Evolutionary conservation across 257 asterid species (phyloP), one percentile per base, ranked within the genome.

Genomic region (Rauvolfia tetraphylla): DNA sequence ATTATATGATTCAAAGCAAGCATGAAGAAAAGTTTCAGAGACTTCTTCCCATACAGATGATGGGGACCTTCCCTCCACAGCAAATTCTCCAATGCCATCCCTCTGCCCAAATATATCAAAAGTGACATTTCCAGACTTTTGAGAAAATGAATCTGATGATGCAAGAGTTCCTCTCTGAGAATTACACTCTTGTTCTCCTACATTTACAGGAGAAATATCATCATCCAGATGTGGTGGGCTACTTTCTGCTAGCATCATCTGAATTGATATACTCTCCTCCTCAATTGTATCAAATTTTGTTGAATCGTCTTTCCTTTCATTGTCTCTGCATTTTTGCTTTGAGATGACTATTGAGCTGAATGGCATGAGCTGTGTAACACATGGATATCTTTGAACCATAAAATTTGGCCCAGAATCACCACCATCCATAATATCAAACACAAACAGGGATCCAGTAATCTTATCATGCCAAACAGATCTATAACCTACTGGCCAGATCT

Each of bases 401-500:
- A 89, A 95, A 71, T 83, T 79, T 70, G 98, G 98, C 71, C 99
- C 98, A 73, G 76, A 74, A 78, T 91, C 92, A 72, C 97, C 98
- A 49, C 98, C 99, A 82, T 93, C 96, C 74, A 86, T 83, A 75
- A 95, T 86, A 76, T 87, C 97, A 83, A 96, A 92, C 48, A 83
- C 76, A 87, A 93, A 95, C 77, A 95, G 80, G 61, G 99, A 95
- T 78, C 98, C 98, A 1, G 99, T 90, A 58, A 91, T 79, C 74
- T 87, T 91, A 79, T 95, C 99, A 77, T 95, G 98, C 99, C 99
- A 95, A 91, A 91, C 86, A 77, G 89, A 87, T 85, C 83, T 83
- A 84, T 93, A 95, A 76, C 99, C 99, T 76, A 91, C 88, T 68
- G 99, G 99, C 93, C 97, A 95, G 61, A 95, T 90, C 85, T 89